These are phyloP conservation scores for Psilocybe subaeruginosa DNA, from an alignment of 768 basidiomycete species.

Conservation along the genomic window DNA sequence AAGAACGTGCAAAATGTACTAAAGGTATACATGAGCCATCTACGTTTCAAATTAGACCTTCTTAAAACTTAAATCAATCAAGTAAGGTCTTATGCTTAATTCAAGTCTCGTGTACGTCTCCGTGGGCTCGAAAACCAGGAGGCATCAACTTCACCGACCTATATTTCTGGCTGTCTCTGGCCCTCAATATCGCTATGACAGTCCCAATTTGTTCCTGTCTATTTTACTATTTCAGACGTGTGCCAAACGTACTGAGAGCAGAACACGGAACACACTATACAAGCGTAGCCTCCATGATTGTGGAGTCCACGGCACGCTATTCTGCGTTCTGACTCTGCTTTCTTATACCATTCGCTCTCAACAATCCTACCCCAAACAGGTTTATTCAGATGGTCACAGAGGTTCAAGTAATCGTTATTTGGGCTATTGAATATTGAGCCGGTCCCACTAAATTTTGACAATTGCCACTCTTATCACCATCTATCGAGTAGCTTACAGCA, in stretches of 20 bases:
- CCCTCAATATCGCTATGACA: constrained; percentile 1
- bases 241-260: background rate
- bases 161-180: background rate
- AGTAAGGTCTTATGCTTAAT: background rate
- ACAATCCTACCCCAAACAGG: background rate
- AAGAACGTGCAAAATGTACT: no score
- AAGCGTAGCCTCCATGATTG: background rate
- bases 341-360: background rate
- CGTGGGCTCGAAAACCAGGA: background rate
- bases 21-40: no score
- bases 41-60: no score
- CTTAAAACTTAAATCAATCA: no score
- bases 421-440: no score
- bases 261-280: background rate
- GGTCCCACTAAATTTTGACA: no score
- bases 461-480: no score
- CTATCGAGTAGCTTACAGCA: no score
- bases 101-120: background rate
- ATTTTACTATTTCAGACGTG: background rate
- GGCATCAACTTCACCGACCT: background rate
- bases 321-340: background rate
- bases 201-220: background rate
- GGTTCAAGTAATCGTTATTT: background rate
- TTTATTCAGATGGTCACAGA: background rate
- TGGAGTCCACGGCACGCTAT: constrained; percentile 1